Evolutionary conservation across 495 filamentous ascomycete species (phyloP), one percentile per base, ranked within the genome.

Genomic region (Patellaria atrata): DNA sequence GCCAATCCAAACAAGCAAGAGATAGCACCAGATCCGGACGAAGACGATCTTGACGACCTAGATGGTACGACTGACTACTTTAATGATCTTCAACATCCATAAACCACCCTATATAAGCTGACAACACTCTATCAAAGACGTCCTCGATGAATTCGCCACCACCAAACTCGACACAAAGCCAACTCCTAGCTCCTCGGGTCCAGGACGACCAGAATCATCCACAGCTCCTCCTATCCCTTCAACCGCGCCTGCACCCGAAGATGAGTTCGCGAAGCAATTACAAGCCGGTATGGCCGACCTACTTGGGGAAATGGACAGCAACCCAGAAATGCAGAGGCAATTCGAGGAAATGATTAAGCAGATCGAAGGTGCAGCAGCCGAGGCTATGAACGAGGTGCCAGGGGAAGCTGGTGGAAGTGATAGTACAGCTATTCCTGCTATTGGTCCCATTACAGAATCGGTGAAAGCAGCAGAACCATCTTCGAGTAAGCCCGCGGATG

Each of bases 41-140:
- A 83, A 52, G 80, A 84, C 54, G 84, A 93, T 51, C 67, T 92
- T 13, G 85, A 93, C 51, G 87, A 94, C 52, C 61, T 96, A 27
- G 87, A 96, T 57, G 87, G 83, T 79, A 51, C 30, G 63, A n/a
- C n/a, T n/a, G n/a, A n/a, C n/a, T n/a, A n/a, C n/a, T 45, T 19
- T 21, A 17, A 27, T 9, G 25, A 7, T 24, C n/a, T 21, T n/a
- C 40, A 14, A 22, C 20, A 15, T 2, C 10, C 14, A 16, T 10
- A 20, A 27, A 27, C 17, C 12, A 8, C 19, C 22, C 7, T 4
- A 24, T 21, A 6, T 22, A 15, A 26, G 27, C 35, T 41, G 25
- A 42, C 30, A 21, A 21, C 24, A 24, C n/a, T n/a, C n/a, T n/a
- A 21, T 8, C 20, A 8, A 44, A 93, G 84, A 94, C 30, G 73